phyloP scores from a whole-genome alignment of 768 basidiomycete species.

The Termitomyces sp. region DNA sequence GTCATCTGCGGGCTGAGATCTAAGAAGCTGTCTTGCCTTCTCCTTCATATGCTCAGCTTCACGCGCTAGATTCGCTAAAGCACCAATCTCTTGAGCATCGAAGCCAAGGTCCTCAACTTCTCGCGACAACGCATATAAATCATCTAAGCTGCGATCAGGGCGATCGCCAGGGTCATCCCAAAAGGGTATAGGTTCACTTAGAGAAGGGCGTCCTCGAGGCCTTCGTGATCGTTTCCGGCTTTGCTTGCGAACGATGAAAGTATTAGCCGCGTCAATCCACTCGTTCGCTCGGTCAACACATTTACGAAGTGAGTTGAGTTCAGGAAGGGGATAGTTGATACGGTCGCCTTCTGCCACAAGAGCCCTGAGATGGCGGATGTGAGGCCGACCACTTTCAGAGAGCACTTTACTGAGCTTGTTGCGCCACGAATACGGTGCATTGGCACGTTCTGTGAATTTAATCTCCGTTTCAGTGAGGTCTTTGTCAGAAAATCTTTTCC shows the following conservation, averaged over 20 bases:
- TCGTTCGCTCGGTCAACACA: conserved; percentile 78
- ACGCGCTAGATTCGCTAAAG: conserved; percentile 46
- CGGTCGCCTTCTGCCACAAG: conserved; percentile 88
- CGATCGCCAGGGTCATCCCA: conserved; percentile 58
- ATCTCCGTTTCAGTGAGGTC: conserved; percentile 63
- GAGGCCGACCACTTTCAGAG: conserved; percentile 62
- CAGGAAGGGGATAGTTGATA: conserved; percentile 68
- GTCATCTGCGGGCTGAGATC: conserved; percentile 30
- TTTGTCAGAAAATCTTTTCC: conserved; percentile 77
- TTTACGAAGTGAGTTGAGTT: conserved; percentile 66
- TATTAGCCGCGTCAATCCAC: conserved; percentile 84
- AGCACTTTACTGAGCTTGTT: conserved; percentile 62
- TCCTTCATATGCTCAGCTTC: conserved; percentile 61
- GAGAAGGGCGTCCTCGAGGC: conserved; percentile 48
- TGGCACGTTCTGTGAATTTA: conserved; percentile 67
- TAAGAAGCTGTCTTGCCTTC: conserved; percentile 50
- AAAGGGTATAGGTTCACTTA: conserved; percentile 27
- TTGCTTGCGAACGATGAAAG: conserved; percentile 74
- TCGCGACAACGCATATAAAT: conserved; percentile 60
- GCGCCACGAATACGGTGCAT: conserved; percentile 71
- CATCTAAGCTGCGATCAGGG: conserved; percentile 65
- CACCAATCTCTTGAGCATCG: conserved; percentile 69
- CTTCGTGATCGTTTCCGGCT: conserved; percentile 71
- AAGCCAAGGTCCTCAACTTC: conserved; percentile 82
- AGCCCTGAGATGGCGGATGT: conserved; percentile 71